Evolutionary conservation across 257 asterid genomes (phyloP), one percentile per base, ranked within the genome.

Genomic region (Henckelia pumila): DNA sequence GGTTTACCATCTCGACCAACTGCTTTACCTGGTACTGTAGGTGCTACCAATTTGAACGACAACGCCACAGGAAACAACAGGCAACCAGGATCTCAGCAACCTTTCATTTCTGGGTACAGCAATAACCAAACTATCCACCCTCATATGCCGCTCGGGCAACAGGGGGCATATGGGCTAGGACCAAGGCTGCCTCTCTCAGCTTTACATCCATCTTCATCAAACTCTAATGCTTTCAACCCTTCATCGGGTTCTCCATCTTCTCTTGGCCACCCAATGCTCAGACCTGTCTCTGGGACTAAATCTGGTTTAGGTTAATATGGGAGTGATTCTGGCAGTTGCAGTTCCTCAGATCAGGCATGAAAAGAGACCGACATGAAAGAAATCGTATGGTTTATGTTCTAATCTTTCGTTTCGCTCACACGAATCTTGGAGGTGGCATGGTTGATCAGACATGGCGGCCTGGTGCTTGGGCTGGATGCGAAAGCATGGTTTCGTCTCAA

Each of bases 101-200:
- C 81, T n/a, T 86, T 83, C 61, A 28, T 76, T 68, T 62, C 93
- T 23, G 95, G 96, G 20, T 88, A 77, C 61, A 90, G 88, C 56
- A 81, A 72, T 68, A 88, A 77, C 77, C 98, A 89, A 70, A 80
- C 78, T 8, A 63, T 85, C 30, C 95, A 87, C 80, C 91, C 97
- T 57, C 91, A 86, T 74, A 81, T 87, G 87, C 78, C 95, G 19
- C 76, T 81, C 69, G 82, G 84, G 85, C 87, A 81, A 32, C 98
- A 81, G 63, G 84, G 83, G 3, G 79, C 87, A 86, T 91, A 91
- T 47, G 93, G 97, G 63, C 85, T 80, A 17, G 91, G 96, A 30
- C 96, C 92, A 6, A 85, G 98, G 76, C 70, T 84, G 40, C 98
- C 98, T 47, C 90, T 89, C 17, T 87, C 98, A 25, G 86, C 94